A percentile compares a stretch with the other conserved stretches of the same genome.
These are phyloP conservation scores for Fusarium sp. DNA, from an alignment of 2,329 filamentous ascomycete genomes.

Conservation along the genomic window DNA sequence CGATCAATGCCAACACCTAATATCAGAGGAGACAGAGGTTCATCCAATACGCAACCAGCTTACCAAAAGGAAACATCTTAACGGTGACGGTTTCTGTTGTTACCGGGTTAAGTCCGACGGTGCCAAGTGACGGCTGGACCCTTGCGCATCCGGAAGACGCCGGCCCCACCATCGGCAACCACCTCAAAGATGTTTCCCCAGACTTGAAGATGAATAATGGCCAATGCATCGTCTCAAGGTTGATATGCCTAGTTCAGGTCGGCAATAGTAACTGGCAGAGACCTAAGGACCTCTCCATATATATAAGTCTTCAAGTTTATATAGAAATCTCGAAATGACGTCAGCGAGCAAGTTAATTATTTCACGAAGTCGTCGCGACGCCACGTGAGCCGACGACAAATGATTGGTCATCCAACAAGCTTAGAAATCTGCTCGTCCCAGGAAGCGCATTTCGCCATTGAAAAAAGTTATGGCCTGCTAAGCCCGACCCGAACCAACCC, in stretches of 20 bases:
- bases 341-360: slow-evolving; percentile 30
- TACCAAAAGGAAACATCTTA: not conserved
- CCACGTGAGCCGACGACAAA: slow-evolving; percentile 42
- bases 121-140: slow-evolving; percentile 11
- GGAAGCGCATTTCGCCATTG: slow-evolving; percentile 38
- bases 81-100: slow-evolving; percentile 10
- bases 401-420: slow-evolving; percentile 45
- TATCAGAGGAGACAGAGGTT: not conserved
- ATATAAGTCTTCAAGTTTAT: not conserved
- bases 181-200: slow-evolving; percentile 14
- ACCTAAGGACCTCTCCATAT: not conserved
- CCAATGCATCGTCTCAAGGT: not conserved
- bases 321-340: slow-evolving; percentile 37
- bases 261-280: too few species aligned
- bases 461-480: slow-evolving; percentile 29
- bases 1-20: not conserved
- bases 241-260: not conserved
- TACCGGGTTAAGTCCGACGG: slow-evolving; percentile 23
- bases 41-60: not conserved
- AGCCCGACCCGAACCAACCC: slow-evolving; percentile 8
- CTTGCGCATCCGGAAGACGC: slow-evolving; percentile 11
- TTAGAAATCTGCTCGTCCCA: slow-evolving; percentile 44
- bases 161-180: slow-evolving; percentile 11
- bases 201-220: not conserved
- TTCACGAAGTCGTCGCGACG: slow-evolving; percentile 36